Base-by-base conservation (phyloP, 176 grass and related monocot genomes). In the Puccinellia tenuiflora region DNA sequence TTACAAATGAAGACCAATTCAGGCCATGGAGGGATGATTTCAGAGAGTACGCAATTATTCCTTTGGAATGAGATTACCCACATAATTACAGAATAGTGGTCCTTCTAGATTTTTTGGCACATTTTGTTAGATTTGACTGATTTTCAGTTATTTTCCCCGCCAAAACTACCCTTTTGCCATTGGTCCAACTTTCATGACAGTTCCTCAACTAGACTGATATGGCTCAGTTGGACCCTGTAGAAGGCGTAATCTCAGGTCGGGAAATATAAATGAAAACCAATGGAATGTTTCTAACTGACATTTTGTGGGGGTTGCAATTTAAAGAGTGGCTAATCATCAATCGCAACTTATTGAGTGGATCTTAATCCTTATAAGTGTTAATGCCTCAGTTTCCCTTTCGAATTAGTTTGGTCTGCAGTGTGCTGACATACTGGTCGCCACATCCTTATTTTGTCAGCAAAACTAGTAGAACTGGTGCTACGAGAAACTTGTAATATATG, bases 21-120 rank as follows among this genome's bases (percentile, higher is more conserved):
- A 84, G 35, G 81, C 91, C 91, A 57, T 93, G 94, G 91, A 53
- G 45, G 28, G 79, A 90, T 30, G 85, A 75, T 73, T 82, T 40
- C 39, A 89, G 81, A 85, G 34, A 20, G 53, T 74, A 37, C 7
- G 71, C 81, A 52, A 71, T 83, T 33, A 40, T 83, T 59, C 20
- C 9, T 66, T 40, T 35, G 46, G 84, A 87, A 53, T 77, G 54
- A 85, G 76, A 74, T 25, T 59, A 62, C 28, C 39, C 38, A 66
- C 11, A 54, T 18, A 22, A 56, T 68, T 0, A 69, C 53, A 56
- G 46, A 82, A 68, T 47, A 20, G 43, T 31, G 9, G 26, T 33
- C 26, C 46, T 51, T 74, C 43, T 73, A 16, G 25, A 74, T 51
- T 33, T 15, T 33, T 30, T 33, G 15, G 11, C 60, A 14, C 5